These are phyloP conservation scores for Amanita pallidorosea DNA, from an alignment of 768 basidiomycete species.

Conservation along the genomic window DNA sequence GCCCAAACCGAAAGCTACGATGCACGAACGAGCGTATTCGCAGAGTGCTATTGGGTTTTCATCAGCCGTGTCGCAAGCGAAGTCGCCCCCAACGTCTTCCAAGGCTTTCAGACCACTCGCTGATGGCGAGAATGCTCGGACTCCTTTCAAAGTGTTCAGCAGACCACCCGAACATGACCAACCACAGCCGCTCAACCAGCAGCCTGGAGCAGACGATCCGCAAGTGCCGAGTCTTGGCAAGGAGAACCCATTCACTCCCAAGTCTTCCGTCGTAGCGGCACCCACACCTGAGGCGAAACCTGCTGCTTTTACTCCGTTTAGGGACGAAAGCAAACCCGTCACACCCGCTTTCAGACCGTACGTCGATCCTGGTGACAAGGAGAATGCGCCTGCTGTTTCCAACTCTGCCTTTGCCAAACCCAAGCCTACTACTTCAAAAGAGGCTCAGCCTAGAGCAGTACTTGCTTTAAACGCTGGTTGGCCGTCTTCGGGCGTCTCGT, in stretches of 20 bases:
- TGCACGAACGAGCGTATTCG: constrained; percentile 34
- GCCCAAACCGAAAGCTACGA: constrained; percentile 22
- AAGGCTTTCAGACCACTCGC: constrained; percentile 27
- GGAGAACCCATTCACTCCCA: constrained; percentile 32
- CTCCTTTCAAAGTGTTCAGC: constrained; percentile 62
- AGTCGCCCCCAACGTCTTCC: constrained; percentile 6
- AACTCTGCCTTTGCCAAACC: constrained; percentile 12
- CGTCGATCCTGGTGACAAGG: constrained; percentile 14
- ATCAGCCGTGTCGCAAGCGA: constrained; percentile 12
- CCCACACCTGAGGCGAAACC: constrained; percentile 22
- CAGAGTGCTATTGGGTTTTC: constrained; percentile 19
- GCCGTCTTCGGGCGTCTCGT: constrained; percentile 3
- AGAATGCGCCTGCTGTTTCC: constrained; percentile 13
- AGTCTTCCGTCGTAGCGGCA: constrained; percentile 23
- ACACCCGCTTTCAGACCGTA: constrained; percentile 19
- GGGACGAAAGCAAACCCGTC: constrained; percentile 11
- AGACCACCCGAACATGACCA: constrained; percentile 44
- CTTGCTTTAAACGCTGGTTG: constrained; percentile 1
- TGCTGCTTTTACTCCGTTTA: constrained; percentile 27
- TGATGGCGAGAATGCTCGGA: constrained; percentile 29
- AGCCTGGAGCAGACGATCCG: not conserved
- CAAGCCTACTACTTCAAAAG: not conserved
- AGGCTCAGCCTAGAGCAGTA: constrained; percentile 3
- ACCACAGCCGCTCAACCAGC: not conserved
- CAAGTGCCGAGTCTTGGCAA: constrained; percentile 10